Evolutionary conservation across 2,329 filamentous ascomycete genomes (phyloP).

Genomic region (Colletotrichum tofieldiae): DNA sequence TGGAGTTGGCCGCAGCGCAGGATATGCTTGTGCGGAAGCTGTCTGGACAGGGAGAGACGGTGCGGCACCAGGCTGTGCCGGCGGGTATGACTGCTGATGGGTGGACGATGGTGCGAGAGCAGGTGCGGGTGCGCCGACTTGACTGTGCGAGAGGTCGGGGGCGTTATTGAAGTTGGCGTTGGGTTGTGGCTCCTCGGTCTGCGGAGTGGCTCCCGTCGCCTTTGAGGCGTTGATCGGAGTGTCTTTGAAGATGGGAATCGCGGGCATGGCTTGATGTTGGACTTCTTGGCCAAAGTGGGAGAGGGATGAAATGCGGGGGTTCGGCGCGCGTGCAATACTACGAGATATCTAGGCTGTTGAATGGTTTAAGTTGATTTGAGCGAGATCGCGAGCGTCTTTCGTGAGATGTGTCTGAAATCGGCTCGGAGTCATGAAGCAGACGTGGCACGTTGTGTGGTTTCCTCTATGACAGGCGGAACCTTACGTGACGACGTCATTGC

Average conservation of each 20-base stretch:
- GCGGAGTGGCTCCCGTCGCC: conserved; percentile 63
- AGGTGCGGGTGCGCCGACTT: conserved; percentile 37
- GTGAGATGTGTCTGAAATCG: conserved; percentile 34
- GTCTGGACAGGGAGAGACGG: conserved; percentile 63
- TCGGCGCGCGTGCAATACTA: background rate
- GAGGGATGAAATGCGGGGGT: conserved; percentile 24
- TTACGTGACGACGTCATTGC: conserved; percentile 43
- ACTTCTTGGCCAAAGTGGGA: conserved; percentile 24
- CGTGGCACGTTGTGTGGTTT: conserved; percentile 40
- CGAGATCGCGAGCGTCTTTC: conserved; percentile 10
- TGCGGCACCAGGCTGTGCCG: conserved; percentile 64
- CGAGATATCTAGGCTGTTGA: conserved; percentile 5
- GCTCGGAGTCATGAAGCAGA: conserved; percentile 40
- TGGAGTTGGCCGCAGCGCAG: conserved; percentile 59
- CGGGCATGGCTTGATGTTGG: conserved; percentile 62
- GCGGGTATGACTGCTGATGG: conserved; percentile 53
- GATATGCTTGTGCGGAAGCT: conserved; percentile 53
- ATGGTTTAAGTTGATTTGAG: conserved; percentile 4
- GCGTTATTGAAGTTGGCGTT: conserved; percentile 12
- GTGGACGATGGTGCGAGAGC: conserved; percentile 44
- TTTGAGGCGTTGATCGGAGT: conserved; percentile 73
- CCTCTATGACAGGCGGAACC: conserved; percentile 40
- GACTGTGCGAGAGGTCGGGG: conserved; percentile 45
- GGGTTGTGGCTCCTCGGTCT: conserved; percentile 53
- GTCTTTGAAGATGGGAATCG: conserved; percentile 72